phyloP scores from a whole-genome alignment of 805 yeast genomes.

The Lachancea cidri region DNA sequence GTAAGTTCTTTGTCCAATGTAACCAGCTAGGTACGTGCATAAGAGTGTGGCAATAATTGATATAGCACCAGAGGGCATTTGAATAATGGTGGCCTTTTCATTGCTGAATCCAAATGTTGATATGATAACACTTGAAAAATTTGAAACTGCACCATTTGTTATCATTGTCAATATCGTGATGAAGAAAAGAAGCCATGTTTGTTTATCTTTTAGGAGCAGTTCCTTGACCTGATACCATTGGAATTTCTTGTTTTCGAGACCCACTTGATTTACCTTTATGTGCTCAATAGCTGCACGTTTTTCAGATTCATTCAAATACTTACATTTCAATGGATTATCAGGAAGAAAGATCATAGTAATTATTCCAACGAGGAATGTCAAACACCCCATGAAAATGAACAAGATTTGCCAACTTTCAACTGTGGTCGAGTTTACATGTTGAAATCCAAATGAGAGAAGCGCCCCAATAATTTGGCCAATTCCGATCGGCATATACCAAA shows the following conservation, averaged over 20 bases:
- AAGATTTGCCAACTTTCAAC: slow-evolving; percentile 41
- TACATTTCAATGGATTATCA: slow-evolving; percentile 32
- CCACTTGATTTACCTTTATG: slow-evolving; percentile 43
- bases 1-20: slow-evolving; percentile 2
- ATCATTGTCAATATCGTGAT: slow-evolving; percentile 43
- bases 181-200: slow-evolving; percentile 45
- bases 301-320: slow-evolving; percentile 38
- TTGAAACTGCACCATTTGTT: slow-evolving; percentile 44
- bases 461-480: slow-evolving; percentile 28
- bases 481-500: slow-evolving; percentile 30
- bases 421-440: slow-evolving; percentile 29
- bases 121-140: slow-evolving; percentile 36
- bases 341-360: slow-evolving; percentile 33
- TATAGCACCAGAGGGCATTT: slow-evolving; percentile 41
- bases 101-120: slow-evolving; percentile 42
- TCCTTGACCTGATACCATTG: slow-evolving; percentile 40
- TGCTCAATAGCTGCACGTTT: slow-evolving; percentile 39
- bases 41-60: slow-evolving; percentile 20
- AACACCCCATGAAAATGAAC: slow-evolving; percentile 39
- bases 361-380: slow-evolving; percentile 37
- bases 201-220: slow-evolving; percentile 39
- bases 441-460: slow-evolving; percentile 35
- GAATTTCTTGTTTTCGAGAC: slow-evolving; percentile 42
- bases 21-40: neutral
- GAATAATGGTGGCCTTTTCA: slow-evolving; percentile 41